These are phyloP conservation scores for Colletotrichum sp. DNA, from an alignment of 2,329 filamentous ascomycete genomes.

Conservation along the genomic window DNA sequence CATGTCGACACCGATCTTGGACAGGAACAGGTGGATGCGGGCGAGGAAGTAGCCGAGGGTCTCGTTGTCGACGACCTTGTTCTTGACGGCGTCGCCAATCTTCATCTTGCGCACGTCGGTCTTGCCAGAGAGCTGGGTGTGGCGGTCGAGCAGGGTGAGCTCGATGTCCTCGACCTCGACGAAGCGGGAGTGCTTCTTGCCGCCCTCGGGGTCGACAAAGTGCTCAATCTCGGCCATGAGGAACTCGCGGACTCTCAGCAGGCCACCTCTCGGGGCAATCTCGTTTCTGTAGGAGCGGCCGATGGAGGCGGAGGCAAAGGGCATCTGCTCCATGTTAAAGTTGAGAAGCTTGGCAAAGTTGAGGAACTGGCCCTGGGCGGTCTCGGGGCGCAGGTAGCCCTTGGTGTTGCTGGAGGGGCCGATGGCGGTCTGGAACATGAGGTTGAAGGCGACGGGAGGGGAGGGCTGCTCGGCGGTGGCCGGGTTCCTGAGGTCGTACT, in stretches of 20 bases:
- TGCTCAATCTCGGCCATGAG: slow-evolving; percentile 99
- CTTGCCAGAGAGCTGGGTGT: slow-evolving; percentile 86
- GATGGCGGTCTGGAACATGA: slow-evolving; percentile 98
- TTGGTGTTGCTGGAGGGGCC: slow-evolving; percentile 88
- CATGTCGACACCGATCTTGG: slow-evolving; percentile 85
- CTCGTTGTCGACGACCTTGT: slow-evolving; percentile 91
- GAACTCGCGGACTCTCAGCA: slow-evolving; percentile 95
- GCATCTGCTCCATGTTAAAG: slow-evolving; percentile 94
- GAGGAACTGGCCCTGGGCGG: slow-evolving; percentile 96
- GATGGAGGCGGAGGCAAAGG: slow-evolving; percentile 95
- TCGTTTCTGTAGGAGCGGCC: slow-evolving; percentile 99
- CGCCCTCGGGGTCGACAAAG: slow-evolving; percentile 91
- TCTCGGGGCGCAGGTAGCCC: slow-evolving; percentile 90
- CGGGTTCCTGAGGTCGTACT: slow-evolving; percentile 91
- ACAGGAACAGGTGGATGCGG: slow-evolving; percentile 88
- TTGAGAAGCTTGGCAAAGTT: slow-evolving; percentile 97
- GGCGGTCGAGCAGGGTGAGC: slow-evolving; percentile 81
- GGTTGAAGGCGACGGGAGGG: slow-evolving; percentile 90
- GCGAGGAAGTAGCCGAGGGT: slow-evolving; percentile 97
- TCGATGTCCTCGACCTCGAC: slow-evolving; percentile 83
- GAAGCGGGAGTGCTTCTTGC: slow-evolving; percentile 94
- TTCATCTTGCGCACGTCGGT: slow-evolving; percentile 75
- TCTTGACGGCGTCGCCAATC: slow-evolving; percentile 85
- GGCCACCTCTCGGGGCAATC: slow-evolving; percentile 90
- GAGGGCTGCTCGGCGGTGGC: slow-evolving; percentile 77